Evolutionary conservation across 257 asterid genomes (phyloP).

Genomic region (Gynochthodes officinalis): DNA sequence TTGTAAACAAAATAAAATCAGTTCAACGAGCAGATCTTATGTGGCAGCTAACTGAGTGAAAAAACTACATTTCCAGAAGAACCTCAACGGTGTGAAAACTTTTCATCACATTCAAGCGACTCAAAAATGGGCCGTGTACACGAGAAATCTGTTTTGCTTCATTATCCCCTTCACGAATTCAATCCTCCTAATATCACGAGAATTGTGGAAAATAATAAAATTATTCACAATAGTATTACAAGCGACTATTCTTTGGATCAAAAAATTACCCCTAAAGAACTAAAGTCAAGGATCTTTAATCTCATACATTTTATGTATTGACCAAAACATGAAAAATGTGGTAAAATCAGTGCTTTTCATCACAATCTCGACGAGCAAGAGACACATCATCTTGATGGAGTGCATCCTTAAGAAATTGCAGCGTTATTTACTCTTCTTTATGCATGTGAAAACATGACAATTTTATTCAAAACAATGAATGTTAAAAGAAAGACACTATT

Average conservation of each 20-base stretch:
- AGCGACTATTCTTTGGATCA: no score
- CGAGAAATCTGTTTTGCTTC: constrained; percentile 47
- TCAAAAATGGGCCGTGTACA: constrained; percentile 88
- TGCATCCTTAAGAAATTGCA: background rate
- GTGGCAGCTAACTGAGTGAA: background rate
- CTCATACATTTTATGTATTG: background rate
- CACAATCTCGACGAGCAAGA: background rate
- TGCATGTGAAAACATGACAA: background rate
- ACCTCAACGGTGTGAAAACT: constrained; percentile 95
- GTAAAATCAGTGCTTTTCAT: background rate
- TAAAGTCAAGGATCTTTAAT: background rate
- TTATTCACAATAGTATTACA: no score
- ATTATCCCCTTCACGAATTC: constrained; percentile 80
- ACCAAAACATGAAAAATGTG: background rate
- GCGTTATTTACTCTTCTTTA: background rate
- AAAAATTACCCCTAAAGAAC: background rate
- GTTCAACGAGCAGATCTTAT: background rate
- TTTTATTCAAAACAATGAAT: no score
- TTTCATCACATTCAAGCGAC: constrained; percentile 89
- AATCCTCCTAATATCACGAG: constrained; percentile 91
- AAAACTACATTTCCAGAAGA: constrained; percentile 80
- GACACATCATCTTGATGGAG: background rate
- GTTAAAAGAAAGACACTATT: background rate
- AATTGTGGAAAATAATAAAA: constrained; percentile 13
- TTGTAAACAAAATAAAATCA: constrained; percentile 4